phyloP scores from a whole-genome alignment of 352 stramenopile genomes.

The Phytopythium ostracodes region DNA sequence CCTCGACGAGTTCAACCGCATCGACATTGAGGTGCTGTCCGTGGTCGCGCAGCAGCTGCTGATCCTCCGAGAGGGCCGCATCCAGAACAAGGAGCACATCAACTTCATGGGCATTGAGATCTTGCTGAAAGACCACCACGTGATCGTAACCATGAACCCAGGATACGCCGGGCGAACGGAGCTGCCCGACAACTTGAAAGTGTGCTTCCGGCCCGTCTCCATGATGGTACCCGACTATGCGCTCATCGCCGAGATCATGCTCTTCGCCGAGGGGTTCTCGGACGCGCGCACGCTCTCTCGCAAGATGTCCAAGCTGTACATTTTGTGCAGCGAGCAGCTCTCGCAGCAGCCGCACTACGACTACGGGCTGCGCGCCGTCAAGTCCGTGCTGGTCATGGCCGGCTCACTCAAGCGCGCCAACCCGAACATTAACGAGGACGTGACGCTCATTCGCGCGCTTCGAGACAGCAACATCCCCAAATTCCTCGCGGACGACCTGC shows the following conservation, averaged over 20 bases:
- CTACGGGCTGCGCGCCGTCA: slow-evolving; percentile 91
- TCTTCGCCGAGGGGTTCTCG: slow-evolving; percentile 95
- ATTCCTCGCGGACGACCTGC: slow-evolving; percentile 90
- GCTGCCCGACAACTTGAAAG: slow-evolving; percentile 96
- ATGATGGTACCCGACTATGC: slow-evolving; percentile 97
- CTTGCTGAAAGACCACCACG: slow-evolving; percentile 93
- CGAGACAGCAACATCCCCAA: slow-evolving; percentile 94
- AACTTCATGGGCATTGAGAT: slow-evolving; percentile 98
- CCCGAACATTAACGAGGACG: slow-evolving; percentile 73
- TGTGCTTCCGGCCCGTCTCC: slow-evolving; percentile 93
- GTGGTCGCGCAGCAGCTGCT: slow-evolving; percentile 92
- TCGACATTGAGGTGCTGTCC: slow-evolving; percentile 93
- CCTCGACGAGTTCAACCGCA: slow-evolving; percentile 95
- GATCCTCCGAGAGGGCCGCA: slow-evolving; percentile 66
- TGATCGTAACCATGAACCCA: slow-evolving; percentile 98
- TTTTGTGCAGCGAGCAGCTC: slow-evolving; percentile 92
- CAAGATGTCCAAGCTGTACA: slow-evolving; percentile 95
- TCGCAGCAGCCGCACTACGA: slow-evolving; percentile 95
- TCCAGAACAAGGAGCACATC: slow-evolving; percentile 87
- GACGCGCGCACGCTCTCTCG: slow-evolving; percentile 91
- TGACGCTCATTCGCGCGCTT: slow-evolving; percentile 88
- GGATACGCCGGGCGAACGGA: slow-evolving; percentile 95
- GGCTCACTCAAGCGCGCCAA: slow-evolving; percentile 85
- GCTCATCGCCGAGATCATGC: slow-evolving; percentile 96
- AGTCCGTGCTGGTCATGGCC: slow-evolving; percentile 92